phyloP scores from a whole-genome alignment of 2,329 filamentous ascomycete genomes.

The Curvularia sp. region DNA sequence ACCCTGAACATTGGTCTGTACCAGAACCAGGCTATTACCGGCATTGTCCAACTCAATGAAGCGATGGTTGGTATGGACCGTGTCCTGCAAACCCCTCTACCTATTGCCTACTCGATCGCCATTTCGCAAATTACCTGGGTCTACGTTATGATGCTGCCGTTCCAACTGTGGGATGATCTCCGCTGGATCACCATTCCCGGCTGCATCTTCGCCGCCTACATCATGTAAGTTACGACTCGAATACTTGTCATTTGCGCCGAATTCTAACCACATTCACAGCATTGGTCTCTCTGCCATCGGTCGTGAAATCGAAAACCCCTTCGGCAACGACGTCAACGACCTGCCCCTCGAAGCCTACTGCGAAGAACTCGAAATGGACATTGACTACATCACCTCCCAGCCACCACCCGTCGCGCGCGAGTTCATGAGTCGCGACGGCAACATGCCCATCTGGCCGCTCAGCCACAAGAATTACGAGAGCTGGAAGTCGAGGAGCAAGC shows the following conservation, averaged over 20 bases:
- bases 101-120: constrained; percentile 81
- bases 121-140: constrained; percentile 88
- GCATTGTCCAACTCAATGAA: constrained; percentile 72
- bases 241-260: no score
- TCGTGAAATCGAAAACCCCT: constrained; percentile 84
- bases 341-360: constrained; percentile 70
- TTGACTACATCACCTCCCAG: constrained; percentile 73
- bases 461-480: constrained; percentile 50
- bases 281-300: constrained; percentile 79
- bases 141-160: constrained; percentile 80
- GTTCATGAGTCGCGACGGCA: constrained; percentile 59
- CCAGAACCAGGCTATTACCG: constrained; percentile 65
- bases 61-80: constrained; percentile 75
- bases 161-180: constrained; percentile 73
- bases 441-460: constrained; percentile 66
- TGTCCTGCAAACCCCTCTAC: constrained; percentile 81
- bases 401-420: constrained; percentile 60
- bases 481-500: constrained; percentile 48
- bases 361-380: constrained; percentile 73
- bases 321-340: constrained; percentile 84
- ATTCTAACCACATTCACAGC: constrained; percentile 11
- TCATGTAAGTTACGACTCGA: constrained; percentile 60
- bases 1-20: constrained; percentile 65
- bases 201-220: constrained; percentile 75
- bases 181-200: constrained; percentile 80